phyloP scores from a whole-genome alignment of 176 grass and related monocot genomes.

The Rhynchospora breviuscula region DNA sequence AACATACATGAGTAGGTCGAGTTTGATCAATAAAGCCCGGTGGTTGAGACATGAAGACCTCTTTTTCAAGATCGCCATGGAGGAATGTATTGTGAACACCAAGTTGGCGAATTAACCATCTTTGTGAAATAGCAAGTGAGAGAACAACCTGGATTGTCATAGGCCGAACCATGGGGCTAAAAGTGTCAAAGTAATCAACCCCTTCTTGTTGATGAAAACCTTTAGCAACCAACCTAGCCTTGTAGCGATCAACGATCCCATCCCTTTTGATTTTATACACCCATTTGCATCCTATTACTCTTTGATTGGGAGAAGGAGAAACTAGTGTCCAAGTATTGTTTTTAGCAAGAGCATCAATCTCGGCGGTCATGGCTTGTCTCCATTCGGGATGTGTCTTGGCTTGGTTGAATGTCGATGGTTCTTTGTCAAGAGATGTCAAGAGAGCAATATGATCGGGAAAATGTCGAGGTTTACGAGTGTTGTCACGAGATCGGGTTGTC shows the following conservation, averaged over 20 bases:
- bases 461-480: neutral
- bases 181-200: neutral
- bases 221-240: no score
- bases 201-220: no score
- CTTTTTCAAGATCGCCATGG: neutral
- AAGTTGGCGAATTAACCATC: neutral
- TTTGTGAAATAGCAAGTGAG: neutral
- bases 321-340: neutral
- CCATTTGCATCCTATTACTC: neutral
- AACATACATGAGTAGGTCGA: neutral
- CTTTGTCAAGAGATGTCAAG: neutral
- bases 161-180: neutral
- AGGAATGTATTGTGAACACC: neutral
- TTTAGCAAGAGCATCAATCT: neutral
- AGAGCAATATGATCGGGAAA: neutral
- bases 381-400: neutral
- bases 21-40: neutral
- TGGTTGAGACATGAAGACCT: conserved; percentile 11
- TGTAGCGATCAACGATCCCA: no score
- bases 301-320: neutral
- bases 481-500: neutral
- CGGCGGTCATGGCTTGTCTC: neutral
- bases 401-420: neutral
- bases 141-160: neutral
- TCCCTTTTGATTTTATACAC: no score